Evolutionary conservation across 495 filamentous ascomycete species (phyloP), one percentile per base, ranked within the genome.

Genomic region (Bacidia gigantensis): DNA sequence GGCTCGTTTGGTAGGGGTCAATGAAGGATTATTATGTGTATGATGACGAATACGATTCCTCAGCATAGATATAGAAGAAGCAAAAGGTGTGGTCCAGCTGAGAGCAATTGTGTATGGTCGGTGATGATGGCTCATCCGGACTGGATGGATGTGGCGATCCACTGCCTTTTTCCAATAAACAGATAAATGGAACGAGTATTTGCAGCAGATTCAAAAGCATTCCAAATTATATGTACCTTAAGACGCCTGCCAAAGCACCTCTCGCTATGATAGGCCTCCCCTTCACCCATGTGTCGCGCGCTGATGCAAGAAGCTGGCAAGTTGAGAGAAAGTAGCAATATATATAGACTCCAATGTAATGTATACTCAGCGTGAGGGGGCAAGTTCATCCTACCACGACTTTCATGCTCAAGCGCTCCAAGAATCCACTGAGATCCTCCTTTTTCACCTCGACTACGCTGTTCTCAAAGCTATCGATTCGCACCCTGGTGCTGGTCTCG

Each of bases 381-480:
- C 47, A 18, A 18, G 25, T 7, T 54, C 29, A 95, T 42, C 90
- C 90, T 49, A 96, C 81, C 11, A 97, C 89, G 63, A 80, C 81
- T 73, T 89, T 90, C 76, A 88, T 80, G 64, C 89, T 95, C 64
- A 98, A 64, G 46, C 82, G 79, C 70, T 97, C 92, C 56, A 98
- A 72, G 65, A 98, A 98, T 11, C 83, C 87, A 18, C 82, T 77
- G 25, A 98, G 72, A 67, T 97, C 90, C 63, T 98, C 92, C 69
- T 94, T 95, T 69, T 82, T 79, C 26, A 98, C 92, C 69, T 97
- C 92, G 45, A 96, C 88, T 10, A 97, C 93, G 57, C 87, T 94
- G 64, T 94, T 84, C 68, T 98, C 93, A 66, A 98, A 98, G 67
- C 84, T 89, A 64, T 98, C 92, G 57, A 96, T 95, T 51, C 88